Evolutionary conservation across 805 yeast species (phyloP), one percentile per base, ranked within the genome.

Genomic region (Sugiyamaella marilandica): DNA sequence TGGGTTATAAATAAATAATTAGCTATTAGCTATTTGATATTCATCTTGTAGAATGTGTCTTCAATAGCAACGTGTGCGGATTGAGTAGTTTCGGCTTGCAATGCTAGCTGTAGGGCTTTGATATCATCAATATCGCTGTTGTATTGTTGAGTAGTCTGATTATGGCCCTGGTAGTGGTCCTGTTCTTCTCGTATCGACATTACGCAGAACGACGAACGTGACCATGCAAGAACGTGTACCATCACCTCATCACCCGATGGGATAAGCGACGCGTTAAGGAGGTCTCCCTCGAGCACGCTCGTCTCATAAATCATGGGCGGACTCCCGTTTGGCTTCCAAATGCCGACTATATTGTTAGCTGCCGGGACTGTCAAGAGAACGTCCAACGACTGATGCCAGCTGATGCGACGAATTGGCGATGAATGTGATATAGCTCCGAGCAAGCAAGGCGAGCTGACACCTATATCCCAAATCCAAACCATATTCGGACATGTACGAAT

Each of bases 391-490:
- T 21, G n/a, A 14, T 31, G 29, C 57, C 59, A 54, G 10, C 18
- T 31, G 11, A 54, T 33, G 4, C 29, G 19, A 13, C 19, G 10
- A 10, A 58, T 36, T 10, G 47, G 43, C 7, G 55, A 31, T n/a
- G 55, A 47, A 32, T 58, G 59, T 14, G 32, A 10, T 13, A 59
- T 18, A 8, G 52, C 55, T 11, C 56, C 39, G 2, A 55, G 29
- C 26, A 58, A 51, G 21, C 34, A 32, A 2, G 44, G 43, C 26
- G 13, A 16, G 10, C 37, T 10, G 10, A 31, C 48, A 2, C 41
- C 45, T 13, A 54, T 26, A 8, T 45, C 41, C 64, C 64, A 60
- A 2, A 60, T 48, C 60, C 61, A 60, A 2, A 58, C 56, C 7
- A 58, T 32, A 34, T 53, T 37, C 7, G 63, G 61, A 55, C 45